These are phyloP conservation scores for Nicotiana otophora DNA, from an alignment of 257 asterid species.

Conservation along the genomic window DNA sequence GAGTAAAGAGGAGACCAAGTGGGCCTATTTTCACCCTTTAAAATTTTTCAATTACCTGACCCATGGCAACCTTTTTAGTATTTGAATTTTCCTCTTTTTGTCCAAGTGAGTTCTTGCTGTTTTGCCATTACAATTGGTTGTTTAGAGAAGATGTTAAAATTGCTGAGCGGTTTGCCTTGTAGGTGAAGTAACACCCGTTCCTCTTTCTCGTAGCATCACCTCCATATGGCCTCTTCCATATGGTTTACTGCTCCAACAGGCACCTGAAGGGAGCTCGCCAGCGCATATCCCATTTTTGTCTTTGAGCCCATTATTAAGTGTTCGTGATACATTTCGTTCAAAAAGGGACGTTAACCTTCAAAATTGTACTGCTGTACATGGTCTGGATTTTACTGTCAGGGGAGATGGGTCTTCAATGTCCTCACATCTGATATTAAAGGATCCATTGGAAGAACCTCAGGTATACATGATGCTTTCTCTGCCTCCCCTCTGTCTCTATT, in stretches of 20 bases:
- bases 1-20: neutral
- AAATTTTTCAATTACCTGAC: neutral
- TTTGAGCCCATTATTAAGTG: conserved; percentile 42
- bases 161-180: conserved; percentile 27
- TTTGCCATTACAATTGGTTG: neutral
- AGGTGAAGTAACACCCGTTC: conserved; percentile 85
- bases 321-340: conserved; percentile 47
- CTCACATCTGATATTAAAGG: conserved; percentile 78
- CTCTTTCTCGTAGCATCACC: conserved; percentile 60
- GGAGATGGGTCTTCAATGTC: conserved; percentile 52
- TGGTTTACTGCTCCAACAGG: conserved; percentile 86
- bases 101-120: neutral
- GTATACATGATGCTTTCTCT: conserved; percentile 27
- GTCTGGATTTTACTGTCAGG: conserved; percentile 38
- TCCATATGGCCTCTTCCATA: conserved; percentile 95
- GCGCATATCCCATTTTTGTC: conserved; percentile 45
- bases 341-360: conserved; percentile 62
- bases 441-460: conserved; percentile 89
- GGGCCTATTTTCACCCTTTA: neutral
- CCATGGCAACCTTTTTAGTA: neutral
- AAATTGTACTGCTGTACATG: conserved; percentile 38
- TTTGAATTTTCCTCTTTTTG: neutral
- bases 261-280: conserved; percentile 57
- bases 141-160: neutral
- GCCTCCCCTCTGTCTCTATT: neutral